phyloP scores from a whole-genome alignment of 768 basidiomycete species.

The Pleurotus salmoneostramineus region DNA sequence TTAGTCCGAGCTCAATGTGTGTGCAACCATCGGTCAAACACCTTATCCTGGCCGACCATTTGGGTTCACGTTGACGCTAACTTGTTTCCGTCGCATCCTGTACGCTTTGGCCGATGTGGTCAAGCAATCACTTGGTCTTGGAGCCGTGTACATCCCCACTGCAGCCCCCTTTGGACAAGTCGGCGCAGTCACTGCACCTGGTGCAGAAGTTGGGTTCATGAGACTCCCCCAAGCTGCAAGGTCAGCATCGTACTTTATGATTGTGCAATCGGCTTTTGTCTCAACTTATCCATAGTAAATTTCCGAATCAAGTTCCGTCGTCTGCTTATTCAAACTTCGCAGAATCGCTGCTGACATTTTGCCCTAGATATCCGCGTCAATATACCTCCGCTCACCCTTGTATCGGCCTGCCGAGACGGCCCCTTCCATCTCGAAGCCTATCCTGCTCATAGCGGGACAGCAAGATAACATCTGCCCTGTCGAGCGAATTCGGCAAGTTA shows the following conservation, averaged over 20 bases:
- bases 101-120: slow-evolving; percentile 19
- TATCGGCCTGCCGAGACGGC: slow-evolving; percentile 1
- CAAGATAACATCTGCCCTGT: slow-evolving; percentile 3
- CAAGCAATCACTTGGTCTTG: slow-evolving; percentile 19
- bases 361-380: slow-evolving; percentile 1
- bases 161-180: slow-evolving; percentile 21
- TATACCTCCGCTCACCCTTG: background rate
- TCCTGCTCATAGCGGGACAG: slow-evolving; percentile 1
- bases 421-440: background rate
- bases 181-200: slow-evolving; percentile 21
- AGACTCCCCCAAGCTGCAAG: background rate
- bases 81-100: slow-evolving; percentile 15
- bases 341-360: background rate
- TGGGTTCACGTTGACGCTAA: slow-evolving; percentile 6
- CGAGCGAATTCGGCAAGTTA: slow-evolving; percentile 4
- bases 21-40: slow-evolving; percentile 28
- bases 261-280: background rate
- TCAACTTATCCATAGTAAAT: slow-evolving; percentile 1
- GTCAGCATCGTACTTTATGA: background rate
- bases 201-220: slow-evolving; percentile 16
- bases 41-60: slow-evolving; percentile 22
- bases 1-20: slow-evolving; percentile 21
- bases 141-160: slow-evolving; percentile 24
- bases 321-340: background rate
- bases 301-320: slow-evolving; percentile 7